Conservation (phyloP, 805 yeast genomes). For the Lipomyces orientalis region DNA sequence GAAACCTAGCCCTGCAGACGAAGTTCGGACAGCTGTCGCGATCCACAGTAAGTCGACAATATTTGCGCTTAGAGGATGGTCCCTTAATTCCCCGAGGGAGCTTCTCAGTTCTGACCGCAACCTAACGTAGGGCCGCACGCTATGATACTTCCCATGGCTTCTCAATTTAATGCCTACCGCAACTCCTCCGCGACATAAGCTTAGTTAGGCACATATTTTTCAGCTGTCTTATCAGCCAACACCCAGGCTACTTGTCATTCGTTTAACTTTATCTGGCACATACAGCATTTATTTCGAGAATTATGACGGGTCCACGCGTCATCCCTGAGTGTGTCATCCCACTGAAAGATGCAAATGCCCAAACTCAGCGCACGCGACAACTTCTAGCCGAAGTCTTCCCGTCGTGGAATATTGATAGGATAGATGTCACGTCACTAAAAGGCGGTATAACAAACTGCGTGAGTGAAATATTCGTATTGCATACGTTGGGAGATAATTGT, state of each 20-base stretch:
- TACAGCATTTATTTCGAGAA: neutral
- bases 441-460: conserved; percentile 37
- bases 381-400: conserved; percentile 29
- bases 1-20: neutral
- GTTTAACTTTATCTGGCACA: neutral
- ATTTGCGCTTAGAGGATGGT: neutral
- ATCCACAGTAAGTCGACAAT: neutral
- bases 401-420: conserved; percentile 18
- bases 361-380: conserved; percentile 13
- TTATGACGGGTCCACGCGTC: conserved; percentile 29
- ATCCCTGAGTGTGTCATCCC: conserved; percentile 23
- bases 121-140: too few relatives aligned
- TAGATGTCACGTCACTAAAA: conserved; percentile 23
- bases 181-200: neutral
- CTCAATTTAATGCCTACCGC: neutral
- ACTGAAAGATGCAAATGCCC: conserved; percentile 22
- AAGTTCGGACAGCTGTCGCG: neutral
- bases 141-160: neutral
- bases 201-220: neutral
- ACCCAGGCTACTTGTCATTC: neutral
- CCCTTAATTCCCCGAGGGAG: conserved; percentile 1
- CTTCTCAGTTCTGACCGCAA: neutral
- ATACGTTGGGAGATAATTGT: neutral
- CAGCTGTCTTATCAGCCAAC: neutral
- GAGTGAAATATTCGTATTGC: conserved; percentile 1